These are phyloP conservation scores for Podosphaera fusca DNA, from an alignment of 2,329 filamentous ascomycete species.

Conservation along the genomic window DNA sequence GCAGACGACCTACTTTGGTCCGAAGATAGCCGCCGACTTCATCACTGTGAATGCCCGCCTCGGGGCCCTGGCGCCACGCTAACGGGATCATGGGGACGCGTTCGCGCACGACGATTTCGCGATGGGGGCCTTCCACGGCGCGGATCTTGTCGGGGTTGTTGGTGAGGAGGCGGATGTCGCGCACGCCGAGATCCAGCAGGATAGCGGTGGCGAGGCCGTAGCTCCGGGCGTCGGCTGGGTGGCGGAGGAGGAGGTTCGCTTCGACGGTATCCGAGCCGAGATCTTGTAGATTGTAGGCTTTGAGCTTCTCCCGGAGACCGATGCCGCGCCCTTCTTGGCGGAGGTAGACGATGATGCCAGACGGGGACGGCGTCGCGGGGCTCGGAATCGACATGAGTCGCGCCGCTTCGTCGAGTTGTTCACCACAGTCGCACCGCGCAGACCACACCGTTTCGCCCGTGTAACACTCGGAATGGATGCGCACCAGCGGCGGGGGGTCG, in stretches of 20 bases:
- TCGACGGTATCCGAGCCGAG: slow-evolving; percentile 94
- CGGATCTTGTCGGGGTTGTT: slow-evolving; percentile 96
- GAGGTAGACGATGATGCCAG: slow-evolving; percentile 79
- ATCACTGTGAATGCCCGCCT: slow-evolving; percentile 58
- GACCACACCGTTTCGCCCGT: slow-evolving; percentile 98
- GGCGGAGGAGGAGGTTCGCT: slow-evolving; percentile 71
- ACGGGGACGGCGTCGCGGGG: slow-evolving; percentile 21
- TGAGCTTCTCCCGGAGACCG: slow-evolving; percentile 81
- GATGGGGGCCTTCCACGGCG: slow-evolving; percentile 74
- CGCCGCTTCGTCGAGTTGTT: slow-evolving; percentile 91
- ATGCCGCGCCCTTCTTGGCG: slow-evolving; percentile 93
- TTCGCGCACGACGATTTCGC: slow-evolving; percentile 72
- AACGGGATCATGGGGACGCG: slow-evolving; percentile 87
- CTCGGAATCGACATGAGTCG: slow-evolving; percentile 42
- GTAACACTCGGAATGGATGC: slow-evolving; percentile 96
- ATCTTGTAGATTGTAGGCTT: slow-evolving; percentile 95
- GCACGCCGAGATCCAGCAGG: slow-evolving; percentile 61
- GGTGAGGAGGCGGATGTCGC: slow-evolving; percentile 61
- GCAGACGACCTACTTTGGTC: slow-evolving; percentile 49
- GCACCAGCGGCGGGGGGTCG: slow-evolving; percentile 47
- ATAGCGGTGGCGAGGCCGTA: slow-evolving; percentile 96
- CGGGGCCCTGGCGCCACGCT: slow-evolving; percentile 45
- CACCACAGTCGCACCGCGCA: slow-evolving; percentile 88
- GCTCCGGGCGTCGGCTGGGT: slow-evolving; percentile 82
- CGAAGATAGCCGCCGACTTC: slow-evolving; percentile 88